These are phyloP conservation scores for Ambrosiella xylebori DNA, from an alignment of 2,329 filamentous ascomycete species.

Conservation along the genomic window DNA sequence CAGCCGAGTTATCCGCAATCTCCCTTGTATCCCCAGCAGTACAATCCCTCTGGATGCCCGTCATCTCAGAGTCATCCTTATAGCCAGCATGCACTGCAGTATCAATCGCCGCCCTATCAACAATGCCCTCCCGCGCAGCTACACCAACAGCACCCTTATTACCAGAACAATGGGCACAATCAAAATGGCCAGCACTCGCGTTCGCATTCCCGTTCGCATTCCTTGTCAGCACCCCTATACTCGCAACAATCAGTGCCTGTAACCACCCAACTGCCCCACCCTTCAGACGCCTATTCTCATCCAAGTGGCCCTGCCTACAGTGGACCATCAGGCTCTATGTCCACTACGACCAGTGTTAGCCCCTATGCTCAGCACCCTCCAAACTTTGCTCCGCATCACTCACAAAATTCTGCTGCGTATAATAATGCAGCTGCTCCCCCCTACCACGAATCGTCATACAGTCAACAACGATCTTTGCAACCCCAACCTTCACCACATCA, in stretches of 20 bases:
- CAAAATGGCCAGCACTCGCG: conserved; percentile 14
- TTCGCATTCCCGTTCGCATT: conserved; percentile 8
- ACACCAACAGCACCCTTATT: conserved; percentile 1
- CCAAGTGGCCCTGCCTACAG: neutral
- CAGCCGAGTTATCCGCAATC: neutral
- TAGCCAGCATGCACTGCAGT: conserved; percentile 1
- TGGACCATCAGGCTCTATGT: neutral
- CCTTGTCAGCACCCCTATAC: conserved; percentile 9
- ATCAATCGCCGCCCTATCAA: neutral
- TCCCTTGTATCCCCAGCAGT: neutral
- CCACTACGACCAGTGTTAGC: neutral
- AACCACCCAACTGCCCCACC: neutral
- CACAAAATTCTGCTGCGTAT: conserved; percentile 10
- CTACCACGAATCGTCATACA: conserved; percentile 9
- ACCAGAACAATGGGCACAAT: neutral
- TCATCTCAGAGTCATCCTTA: neutral
- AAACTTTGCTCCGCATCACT: conserved; percentile 2
- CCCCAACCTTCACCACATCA: neutral
- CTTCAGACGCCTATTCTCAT: neutral
- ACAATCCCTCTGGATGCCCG: neutral
- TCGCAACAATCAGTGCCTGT: conserved; percentile 6
- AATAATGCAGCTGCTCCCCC: conserved; percentile 5
- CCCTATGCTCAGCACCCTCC: conserved; percentile 3
- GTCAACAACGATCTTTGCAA: neutral
- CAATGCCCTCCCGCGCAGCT: neutral